Conservation (phyloP, 2,329 filamentous ascomycete species). For the Apiospora sp. region DNA sequence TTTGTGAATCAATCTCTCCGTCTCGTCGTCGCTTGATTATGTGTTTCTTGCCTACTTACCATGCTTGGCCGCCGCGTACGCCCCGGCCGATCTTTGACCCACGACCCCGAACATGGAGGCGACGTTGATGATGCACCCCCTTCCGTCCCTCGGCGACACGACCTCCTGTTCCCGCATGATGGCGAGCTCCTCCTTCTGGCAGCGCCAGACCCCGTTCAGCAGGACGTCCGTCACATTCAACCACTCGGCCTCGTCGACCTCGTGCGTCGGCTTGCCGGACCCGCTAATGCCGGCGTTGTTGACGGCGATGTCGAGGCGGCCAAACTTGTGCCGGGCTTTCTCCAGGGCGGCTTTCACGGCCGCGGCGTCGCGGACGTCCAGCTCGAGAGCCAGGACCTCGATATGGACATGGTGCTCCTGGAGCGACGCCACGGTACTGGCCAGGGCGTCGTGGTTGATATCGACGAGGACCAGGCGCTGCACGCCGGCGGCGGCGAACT, state of each 20-base stretch:
- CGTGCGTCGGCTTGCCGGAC: constrained; percentile 50
- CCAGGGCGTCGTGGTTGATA: constrained; percentile 47
- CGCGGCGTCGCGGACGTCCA: constrained; percentile 55
- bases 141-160: constrained; percentile 47
- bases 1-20: too few species aligned
- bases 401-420: constrained; percentile 48
- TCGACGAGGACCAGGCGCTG: constrained; percentile 56
- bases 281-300: constrained; percentile 63
- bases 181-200: constrained; percentile 59
- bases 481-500: constrained; percentile 57
- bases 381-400: constrained; percentile 47
- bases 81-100: constrained; percentile 47
- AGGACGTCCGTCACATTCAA: constrained; percentile 59
- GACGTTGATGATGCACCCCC: constrained; percentile 63
- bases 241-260: constrained; percentile 57
- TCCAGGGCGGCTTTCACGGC: constrained; percentile 54
- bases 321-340: constrained; percentile 53
- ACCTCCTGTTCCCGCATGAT: constrained; percentile 61
- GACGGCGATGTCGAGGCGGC: constrained; percentile 62
- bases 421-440: constrained; percentile 44
- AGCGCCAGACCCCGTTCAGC: constrained; percentile 64
- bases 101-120: constrained; percentile 60
- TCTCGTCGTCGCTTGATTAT: too few species aligned
- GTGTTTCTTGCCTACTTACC: constrained; percentile 38
- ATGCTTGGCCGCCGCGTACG: constrained; percentile 62